Conservation (phyloP, 208 protist genomes). For the Crithidia mellificae region DNA sequence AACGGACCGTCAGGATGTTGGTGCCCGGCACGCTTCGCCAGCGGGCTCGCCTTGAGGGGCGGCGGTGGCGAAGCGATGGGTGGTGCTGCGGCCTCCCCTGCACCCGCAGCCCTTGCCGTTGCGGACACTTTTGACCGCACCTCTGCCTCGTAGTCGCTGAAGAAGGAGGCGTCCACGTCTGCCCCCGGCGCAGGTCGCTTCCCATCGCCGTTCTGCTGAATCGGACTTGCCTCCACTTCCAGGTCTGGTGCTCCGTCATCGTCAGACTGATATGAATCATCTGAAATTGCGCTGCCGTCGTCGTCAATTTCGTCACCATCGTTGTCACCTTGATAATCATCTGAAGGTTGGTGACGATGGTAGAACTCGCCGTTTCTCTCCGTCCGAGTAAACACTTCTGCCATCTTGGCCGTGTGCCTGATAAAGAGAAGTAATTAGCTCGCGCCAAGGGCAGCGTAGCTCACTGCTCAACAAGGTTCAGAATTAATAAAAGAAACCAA, state of each 20-base stretch:
- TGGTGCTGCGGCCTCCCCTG: too few relatives aligned
- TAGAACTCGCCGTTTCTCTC: not conserved
- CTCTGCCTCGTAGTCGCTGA: slow-evolving; percentile 30
- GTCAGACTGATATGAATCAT: slow-evolving; percentile 9
- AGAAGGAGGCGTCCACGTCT: slow-evolving; percentile 22
- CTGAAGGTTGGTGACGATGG: too few relatives aligned
- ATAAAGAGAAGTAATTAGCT: too few relatives aligned
- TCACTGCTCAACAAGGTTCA: too few relatives aligned
- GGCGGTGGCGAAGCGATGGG: not conserved
- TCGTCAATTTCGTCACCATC: slow-evolving; percentile 1
- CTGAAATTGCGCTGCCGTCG: slow-evolving; percentile 1
- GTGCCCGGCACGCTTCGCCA: not conserved
- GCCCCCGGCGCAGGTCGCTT: not conserved
- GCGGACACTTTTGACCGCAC: slow-evolving; percentile 2
- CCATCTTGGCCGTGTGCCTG: too few relatives aligned
- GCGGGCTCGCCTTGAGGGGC: not conserved
- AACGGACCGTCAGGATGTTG: not conserved
- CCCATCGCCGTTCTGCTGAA: slow-evolving; percentile 8
- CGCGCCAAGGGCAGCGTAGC: too few relatives aligned
- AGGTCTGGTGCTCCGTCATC: slow-evolving; percentile 22
- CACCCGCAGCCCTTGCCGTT: too few relatives aligned
- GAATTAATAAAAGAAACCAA: too few relatives aligned
- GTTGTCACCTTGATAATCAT: too few relatives aligned
- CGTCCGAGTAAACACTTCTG: not conserved
- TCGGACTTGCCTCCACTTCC: slow-evolving; percentile 31